phyloP scores from a whole-genome alignment of 495 filamentous ascomycete species.

The Darksidea phi region DNA sequence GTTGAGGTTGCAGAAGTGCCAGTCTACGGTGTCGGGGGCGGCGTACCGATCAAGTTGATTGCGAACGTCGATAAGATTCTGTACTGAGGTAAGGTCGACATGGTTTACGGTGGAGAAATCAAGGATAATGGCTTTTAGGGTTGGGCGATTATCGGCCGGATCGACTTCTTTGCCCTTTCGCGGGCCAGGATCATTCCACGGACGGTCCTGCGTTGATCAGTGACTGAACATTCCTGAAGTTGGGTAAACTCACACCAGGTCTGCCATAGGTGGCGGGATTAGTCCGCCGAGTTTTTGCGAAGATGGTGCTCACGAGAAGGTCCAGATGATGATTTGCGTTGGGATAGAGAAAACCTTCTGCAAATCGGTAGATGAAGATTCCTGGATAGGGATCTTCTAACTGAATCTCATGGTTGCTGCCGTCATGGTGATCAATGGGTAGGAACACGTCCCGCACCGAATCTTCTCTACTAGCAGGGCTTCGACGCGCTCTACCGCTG shows the following conservation, averaged over 20 bases:
- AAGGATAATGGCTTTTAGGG: constrained; percentile 87
- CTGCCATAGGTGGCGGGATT: constrained; percentile 61
- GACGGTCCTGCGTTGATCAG: constrained; percentile 61
- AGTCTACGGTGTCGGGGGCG: constrained; percentile 80
- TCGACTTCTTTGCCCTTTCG: constrained; percentile 55
- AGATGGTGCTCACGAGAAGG: constrained; percentile 69
- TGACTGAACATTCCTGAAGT: not conserved
- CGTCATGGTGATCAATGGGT: constrained; percentile 83
- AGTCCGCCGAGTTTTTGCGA: constrained; percentile 73
- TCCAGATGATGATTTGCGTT: constrained; percentile 93
- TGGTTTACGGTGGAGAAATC: constrained; percentile 97
- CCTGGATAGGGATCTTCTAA: constrained; percentile 82
- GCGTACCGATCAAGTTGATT: constrained; percentile 94
- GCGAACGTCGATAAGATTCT: constrained; percentile 94
- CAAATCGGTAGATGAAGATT: constrained; percentile 96
- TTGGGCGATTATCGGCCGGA: constrained; percentile 61
- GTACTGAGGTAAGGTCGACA: constrained; percentile 89
- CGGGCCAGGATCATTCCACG: constrained; percentile 94
- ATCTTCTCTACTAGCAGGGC: constrained; percentile 39
- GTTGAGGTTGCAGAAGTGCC: constrained; percentile 93
- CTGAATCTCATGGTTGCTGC: constrained; percentile 83
- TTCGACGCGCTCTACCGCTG: constrained; percentile 5
- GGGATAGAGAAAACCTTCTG: constrained; percentile 95
- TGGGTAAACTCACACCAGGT: constrained; percentile 52
- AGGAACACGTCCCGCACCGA: constrained; percentile 74